These are phyloP conservation scores for Rutstroemia sp. DNA, from an alignment of 2,329 filamentous ascomycete species.

Conservation along the genomic window DNA sequence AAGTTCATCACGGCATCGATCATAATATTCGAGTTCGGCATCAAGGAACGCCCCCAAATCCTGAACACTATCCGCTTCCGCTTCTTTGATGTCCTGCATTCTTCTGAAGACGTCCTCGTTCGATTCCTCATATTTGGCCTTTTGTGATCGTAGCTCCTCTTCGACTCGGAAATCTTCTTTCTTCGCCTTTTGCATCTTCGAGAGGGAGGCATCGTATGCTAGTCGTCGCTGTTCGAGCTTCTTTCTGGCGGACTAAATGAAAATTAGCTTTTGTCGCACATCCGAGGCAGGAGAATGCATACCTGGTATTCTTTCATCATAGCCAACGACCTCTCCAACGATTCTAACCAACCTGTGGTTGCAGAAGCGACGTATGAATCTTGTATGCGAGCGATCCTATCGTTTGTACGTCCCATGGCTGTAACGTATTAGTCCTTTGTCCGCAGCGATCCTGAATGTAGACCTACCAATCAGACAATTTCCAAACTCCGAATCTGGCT, in stretches of 20 bases:
- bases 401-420: conserved; percentile 79
- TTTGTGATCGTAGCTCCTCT: conserved; percentile 83
- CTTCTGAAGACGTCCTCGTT: conserved; percentile 84
- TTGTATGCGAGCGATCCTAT: conserved; percentile 78
- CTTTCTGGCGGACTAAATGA: conserved; percentile 58
- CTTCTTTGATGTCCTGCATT: conserved; percentile 95
- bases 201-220: conserved; percentile 82
- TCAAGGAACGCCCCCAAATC: conserved; percentile 80
- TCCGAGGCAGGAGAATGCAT: conserved; percentile 26
- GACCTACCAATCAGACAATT: conserved; percentile 64
- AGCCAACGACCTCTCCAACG: conserved; percentile 77
- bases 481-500: conserved; percentile 83
- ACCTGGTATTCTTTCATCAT: conserved; percentile 99
- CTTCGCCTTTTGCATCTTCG: conserved; percentile 89
- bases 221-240: conserved; percentile 87
- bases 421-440: conserved; percentile 16
- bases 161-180: conserved; percentile 90
- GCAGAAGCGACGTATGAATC: conserved; percentile 74
- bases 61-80: conserved; percentile 73
- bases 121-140: conserved; percentile 93
- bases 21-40: conserved; percentile 83
- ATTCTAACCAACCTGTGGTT: conserved; percentile 81
- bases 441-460: neutral
- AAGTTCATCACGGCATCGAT: conserved; percentile 81
- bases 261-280: conserved; percentile 17